Conservation (phyloP, 306 rosid genomes). For the Gleditsia sinensis region DNA sequence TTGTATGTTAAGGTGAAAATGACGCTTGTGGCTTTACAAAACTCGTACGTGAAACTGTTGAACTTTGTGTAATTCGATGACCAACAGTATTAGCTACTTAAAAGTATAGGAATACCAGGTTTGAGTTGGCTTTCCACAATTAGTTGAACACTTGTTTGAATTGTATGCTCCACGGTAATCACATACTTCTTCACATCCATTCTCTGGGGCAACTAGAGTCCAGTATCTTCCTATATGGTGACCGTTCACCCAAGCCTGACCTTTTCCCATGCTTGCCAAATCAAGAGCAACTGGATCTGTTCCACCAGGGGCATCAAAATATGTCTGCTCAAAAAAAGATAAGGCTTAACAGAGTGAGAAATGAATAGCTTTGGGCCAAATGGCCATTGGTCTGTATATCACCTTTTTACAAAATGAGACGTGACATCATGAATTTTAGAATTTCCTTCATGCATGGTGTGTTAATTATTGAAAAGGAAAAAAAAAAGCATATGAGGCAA, state of each 20-base stretch:
- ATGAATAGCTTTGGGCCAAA: neutral
- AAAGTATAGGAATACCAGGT: conserved; percentile 55
- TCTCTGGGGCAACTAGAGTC: conserved; percentile 72
- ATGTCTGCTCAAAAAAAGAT: conserved; percentile 55
- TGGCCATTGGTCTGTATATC: conserved; percentile 4
- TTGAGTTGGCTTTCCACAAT: conserved; percentile 94
- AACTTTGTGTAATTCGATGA: conserved; percentile 7
- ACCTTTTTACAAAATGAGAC: neutral
- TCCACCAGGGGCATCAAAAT: conserved; percentile 80
- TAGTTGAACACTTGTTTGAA: conserved; percentile 72
- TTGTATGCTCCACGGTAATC: conserved; percentile 86
- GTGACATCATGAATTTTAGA: neutral
- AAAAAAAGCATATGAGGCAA: neutral
- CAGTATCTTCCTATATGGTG: conserved; percentile 97
- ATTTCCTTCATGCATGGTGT: neutral
- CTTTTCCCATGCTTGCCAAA: conserved; percentile 97
- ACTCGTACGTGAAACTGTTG: neutral
- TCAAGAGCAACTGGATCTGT: conserved; percentile 82
- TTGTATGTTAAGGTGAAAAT: conserved; percentile 20
- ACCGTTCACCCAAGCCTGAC: conserved; percentile 98
- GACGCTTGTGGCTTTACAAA: conserved; percentile 2
- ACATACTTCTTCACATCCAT: conserved; percentile 72
- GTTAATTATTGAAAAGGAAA: neutral
- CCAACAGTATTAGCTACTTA: conserved; percentile 15
- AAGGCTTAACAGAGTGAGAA: neutral